Evolutionary conservation across 176 grass and related monocot species (phyloP).

Genomic region (Oropetium thomaeum): DNA sequence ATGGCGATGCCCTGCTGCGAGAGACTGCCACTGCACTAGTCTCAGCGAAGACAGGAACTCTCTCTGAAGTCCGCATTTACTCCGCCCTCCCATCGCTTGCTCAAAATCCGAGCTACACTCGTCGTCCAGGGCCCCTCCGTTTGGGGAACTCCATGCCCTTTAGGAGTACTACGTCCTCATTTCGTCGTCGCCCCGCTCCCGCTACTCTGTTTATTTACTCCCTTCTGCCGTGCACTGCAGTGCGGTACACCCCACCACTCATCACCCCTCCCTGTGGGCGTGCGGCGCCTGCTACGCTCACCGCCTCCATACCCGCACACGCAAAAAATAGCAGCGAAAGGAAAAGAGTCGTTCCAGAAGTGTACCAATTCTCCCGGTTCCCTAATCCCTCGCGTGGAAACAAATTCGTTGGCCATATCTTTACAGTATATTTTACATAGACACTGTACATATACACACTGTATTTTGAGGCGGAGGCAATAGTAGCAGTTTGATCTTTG

Average conservation of each 20-base stretch:
- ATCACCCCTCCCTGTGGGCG: background rate
- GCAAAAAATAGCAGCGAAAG: background rate
- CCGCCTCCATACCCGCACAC: background rate
- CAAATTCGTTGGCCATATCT: background rate
- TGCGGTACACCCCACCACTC: background rate
- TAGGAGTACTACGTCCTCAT: slow-evolving; percentile 16
- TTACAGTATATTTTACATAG: background rate
- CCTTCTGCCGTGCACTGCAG: background rate
- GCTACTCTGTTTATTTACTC: background rate
- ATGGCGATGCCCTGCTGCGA: slow-evolving; percentile 25
- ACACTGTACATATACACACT: background rate
- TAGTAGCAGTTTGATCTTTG: background rate
- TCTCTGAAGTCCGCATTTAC: slow-evolving; percentile 44
- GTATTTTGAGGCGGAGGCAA: background rate
- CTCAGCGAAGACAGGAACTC: slow-evolving; percentile 36
- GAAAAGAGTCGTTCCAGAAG: background rate
- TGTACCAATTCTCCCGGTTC: too few relatives aligned
- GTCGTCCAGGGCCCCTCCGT: slow-evolving; percentile 17
- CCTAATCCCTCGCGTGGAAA: too few relatives aligned
- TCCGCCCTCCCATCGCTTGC: slow-evolving; percentile 7
- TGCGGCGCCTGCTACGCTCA: slow-evolving; percentile 4
- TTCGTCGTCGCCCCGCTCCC: slow-evolving; percentile 18
- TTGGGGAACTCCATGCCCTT: slow-evolving; percentile 9
- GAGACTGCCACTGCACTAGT: background rate
- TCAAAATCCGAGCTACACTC: slow-evolving; percentile 52